These are phyloP conservation scores for Lasiosphaeria miniovina DNA, from an alignment of 495 filamentous ascomycete genomes.

Conservation along the genomic window DNA sequence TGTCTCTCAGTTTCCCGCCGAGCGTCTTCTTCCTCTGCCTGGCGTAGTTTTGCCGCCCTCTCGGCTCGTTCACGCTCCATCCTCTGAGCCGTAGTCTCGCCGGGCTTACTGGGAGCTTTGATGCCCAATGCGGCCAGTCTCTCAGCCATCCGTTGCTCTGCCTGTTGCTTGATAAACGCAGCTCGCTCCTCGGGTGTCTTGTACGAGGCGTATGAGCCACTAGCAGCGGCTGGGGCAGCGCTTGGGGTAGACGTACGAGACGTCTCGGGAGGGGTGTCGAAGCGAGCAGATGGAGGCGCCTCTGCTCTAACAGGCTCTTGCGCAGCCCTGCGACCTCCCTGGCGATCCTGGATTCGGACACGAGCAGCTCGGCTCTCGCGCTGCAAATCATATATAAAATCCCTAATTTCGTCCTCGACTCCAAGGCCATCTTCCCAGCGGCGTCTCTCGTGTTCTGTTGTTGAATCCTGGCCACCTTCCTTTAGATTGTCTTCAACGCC, in stretches of 20 bases:
- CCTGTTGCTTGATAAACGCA: constrained; percentile 94
- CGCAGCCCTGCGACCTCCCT: constrained; percentile 40
- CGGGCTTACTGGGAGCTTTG: constrained; percentile 67
- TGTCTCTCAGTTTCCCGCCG: constrained; percentile 85
- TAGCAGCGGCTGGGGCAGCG: constrained; percentile 36
- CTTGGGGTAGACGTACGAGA: constrained; percentile 46
- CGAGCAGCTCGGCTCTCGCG: constrained; percentile 73
- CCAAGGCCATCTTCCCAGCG: constrained; percentile 97
- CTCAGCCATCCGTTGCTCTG: constrained; percentile 97
- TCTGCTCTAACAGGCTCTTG: constrained; percentile 46
- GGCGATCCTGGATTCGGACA: constrained; percentile 66
- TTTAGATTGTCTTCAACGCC: constrained; percentile 84
- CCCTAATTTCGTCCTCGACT: constrained; percentile 92
- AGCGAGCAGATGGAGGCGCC: constrained; percentile 35
- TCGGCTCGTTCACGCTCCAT: constrained; percentile 86
- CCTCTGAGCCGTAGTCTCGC: constrained; percentile 78
- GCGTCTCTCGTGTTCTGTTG: constrained; percentile 79
- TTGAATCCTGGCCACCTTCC: constrained; percentile 66
- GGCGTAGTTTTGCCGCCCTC: constrained; percentile 75
- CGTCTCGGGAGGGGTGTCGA: constrained; percentile 39
- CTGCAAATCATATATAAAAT: constrained; percentile 96
- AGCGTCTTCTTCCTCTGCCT: constrained; percentile 95
- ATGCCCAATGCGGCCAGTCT: constrained; percentile 90
- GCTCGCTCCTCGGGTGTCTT: constrained; percentile 90
- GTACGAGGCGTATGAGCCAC: constrained; percentile 70